Percentiles rank a stretch among this genome's conserved stretches.
These are phyloP conservation scores for Neostapfia colusana DNA, from an alignment of 176 grass and related monocot species.

Conservation along the genomic window DNA sequence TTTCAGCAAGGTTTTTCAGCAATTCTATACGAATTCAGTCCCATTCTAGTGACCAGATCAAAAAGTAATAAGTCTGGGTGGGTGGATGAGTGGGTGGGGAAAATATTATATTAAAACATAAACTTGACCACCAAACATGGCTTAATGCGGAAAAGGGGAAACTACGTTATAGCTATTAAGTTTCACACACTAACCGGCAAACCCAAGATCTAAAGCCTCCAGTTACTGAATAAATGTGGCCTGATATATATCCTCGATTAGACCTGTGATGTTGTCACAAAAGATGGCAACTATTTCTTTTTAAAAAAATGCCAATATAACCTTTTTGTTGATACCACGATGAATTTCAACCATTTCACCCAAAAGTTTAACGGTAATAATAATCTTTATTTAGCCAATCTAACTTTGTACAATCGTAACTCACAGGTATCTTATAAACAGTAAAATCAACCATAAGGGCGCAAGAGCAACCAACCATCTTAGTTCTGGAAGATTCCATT, in stretches of 20 bases:
- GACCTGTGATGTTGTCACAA: not conserved
- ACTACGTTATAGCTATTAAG: not conserved
- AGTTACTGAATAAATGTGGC: not conserved
- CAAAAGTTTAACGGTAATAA: too few species aligned
- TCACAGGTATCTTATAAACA: too few species aligned
- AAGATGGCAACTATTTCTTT: not conserved
- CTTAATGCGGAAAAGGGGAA: not conserved
- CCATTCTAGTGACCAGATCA: too few species aligned
- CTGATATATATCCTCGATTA: not conserved
- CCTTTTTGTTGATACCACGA: not conserved
- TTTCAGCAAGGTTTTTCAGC: too few species aligned
- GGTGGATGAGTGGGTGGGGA: not conserved
- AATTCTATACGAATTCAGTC: too few species aligned
- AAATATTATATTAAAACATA: not conserved
- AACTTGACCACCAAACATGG: constrained; percentile 1
- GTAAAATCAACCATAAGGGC: constrained; percentile 24
- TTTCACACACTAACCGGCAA: not conserved
- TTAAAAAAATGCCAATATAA: too few species aligned
- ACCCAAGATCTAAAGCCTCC: not conserved
- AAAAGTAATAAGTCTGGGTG: too few species aligned
- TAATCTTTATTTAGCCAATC: too few species aligned
- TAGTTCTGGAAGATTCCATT: constrained; percentile 79
- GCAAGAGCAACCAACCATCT: constrained; percentile 61
- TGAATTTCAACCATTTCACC: too few species aligned
- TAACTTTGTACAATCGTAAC: too few species aligned